Evolutionary conservation across 208 protist genomes (phyloP), one percentile per base, ranked within the genome.

Genomic region (Lotmaria passim): DNA sequence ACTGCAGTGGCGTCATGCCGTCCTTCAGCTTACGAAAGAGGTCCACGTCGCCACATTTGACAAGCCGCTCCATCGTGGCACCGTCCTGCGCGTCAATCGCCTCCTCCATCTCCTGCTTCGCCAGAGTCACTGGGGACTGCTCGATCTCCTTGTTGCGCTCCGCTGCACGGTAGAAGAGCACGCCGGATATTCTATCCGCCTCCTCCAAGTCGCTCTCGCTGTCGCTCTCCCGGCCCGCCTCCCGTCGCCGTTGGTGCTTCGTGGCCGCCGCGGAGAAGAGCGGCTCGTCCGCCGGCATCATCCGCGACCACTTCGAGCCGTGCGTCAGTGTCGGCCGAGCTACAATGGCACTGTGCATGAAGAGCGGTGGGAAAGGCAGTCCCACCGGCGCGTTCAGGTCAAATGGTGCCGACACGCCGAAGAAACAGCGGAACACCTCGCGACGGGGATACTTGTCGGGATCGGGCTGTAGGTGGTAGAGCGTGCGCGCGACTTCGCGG

Each of bases 1-100:
- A 93, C 60, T 95, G 89, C 46, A 97, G 59, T 0, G 92, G 88
- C 24, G 92, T 97, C 90, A 97, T 94, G 33, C 90, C 92, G 34
- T 66, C 72, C 31, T 82, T 78, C 4, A 91, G 47, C 46, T 80
- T 70, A n/a, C 70, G 68, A 17, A 66, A 61, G 23, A 95, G 46
- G 39, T 93, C 83, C 43, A 95, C 77, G 38, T 89, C 76, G 26
- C 79, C 86, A 5, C 33, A 57, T 10, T 44, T 57, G 38, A 91
- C 74, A 24, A 92, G 74, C 1, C 53, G 43, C 38, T 68, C 75
- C 23, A 97, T 92, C 3, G 67, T 69, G 0, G 60, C 56, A 0
- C 66, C 59, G 67, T 97, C 80, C 15, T 88, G 76, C 7, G 33
- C 52, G n/a, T 89, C 69, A 24, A 97, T 51, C 3, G 86, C 87